A percentile compares a stretch with the other conserved stretches of the same genome.
These are phyloP conservation scores for Akanthomyces uredinophilus DNA, from an alignment of 2,329 filamentous ascomycete genomes.

Conservation along the genomic window DNA sequence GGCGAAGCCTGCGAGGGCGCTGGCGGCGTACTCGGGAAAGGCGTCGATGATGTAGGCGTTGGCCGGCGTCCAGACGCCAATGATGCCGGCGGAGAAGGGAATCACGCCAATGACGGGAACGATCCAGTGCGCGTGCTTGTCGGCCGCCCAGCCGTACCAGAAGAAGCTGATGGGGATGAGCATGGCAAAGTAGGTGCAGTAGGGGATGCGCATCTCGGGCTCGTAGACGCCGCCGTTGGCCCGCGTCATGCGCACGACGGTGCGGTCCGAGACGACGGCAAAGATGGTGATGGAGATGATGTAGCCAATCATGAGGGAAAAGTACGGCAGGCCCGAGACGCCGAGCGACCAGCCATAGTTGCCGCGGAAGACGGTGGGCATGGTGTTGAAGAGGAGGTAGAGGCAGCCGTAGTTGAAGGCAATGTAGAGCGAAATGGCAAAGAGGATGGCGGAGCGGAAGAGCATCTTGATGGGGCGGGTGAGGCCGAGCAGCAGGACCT, in stretches of 20 bases:
- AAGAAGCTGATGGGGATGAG: slow-evolving; percentile 30
- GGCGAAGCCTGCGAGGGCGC: slow-evolving; percentile 28
- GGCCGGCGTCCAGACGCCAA: slow-evolving; percentile 44
- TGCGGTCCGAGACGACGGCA: slow-evolving; percentile 38
- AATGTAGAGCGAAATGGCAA: slow-evolving; percentile 43
- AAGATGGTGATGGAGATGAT: slow-evolving; percentile 36
- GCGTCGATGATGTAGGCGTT: slow-evolving; percentile 39
- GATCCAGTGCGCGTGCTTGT: slow-evolving; percentile 28
- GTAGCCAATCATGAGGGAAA: slow-evolving; percentile 42
- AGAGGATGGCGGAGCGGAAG: slow-evolving; percentile 42
- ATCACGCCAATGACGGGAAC: slow-evolving; percentile 34
- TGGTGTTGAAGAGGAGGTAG: slow-evolving; percentile 51
- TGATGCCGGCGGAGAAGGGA: slow-evolving; percentile 40
- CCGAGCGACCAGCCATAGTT: slow-evolving; percentile 43
- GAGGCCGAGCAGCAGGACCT: slow-evolving; percentile 42
- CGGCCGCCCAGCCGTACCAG: slow-evolving; percentile 31
- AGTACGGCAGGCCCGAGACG: slow-evolving; percentile 44
- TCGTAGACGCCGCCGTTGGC: slow-evolving; percentile 35
- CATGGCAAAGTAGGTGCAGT: slow-evolving; percentile 28
- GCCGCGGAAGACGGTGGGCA: slow-evolving; percentile 44
- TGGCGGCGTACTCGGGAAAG: slow-evolving; percentile 28
- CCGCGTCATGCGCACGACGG: slow-evolving; percentile 41
- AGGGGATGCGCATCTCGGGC: slow-evolving; percentile 31
- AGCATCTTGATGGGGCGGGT: slow-evolving; percentile 48
- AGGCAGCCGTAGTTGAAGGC: slow-evolving; percentile 48